Base-by-base conservation (phyloP, 1,284 basidiomycete species). In the Cutaneotrichosporon cyanovorans region DNA sequence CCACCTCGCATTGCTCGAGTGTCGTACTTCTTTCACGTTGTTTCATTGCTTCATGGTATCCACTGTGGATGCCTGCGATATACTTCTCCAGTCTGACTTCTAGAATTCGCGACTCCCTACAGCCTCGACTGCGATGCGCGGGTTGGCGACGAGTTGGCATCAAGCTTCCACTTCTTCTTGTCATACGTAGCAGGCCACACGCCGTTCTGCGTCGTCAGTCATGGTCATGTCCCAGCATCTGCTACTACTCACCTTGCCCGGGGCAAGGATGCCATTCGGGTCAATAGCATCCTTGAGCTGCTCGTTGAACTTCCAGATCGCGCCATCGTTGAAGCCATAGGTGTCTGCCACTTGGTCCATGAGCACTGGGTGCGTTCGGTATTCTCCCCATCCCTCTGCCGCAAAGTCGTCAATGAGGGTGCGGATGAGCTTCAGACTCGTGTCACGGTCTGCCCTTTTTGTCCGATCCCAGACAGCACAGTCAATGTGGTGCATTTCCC, bases 201-300 rank as follows among this genome's bases (percentile, higher is more conserved):
- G 10, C 46, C 46, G n/a, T 48, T 48, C 25, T 28, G 12, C n/a
- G 7, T 28, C 8, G 7, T 12, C n/a, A 16, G n/a, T 30, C 25
- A 14, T 2, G 2, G 11, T 22, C 40, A 2, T 19, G n/a, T 19
- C 12, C 25, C 12, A 28, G 12, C n/a, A n/a, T n/a, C n/a, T n/a
- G n/a, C n/a, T n/a, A n/a, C n/a, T n/a, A 28, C 25, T 28, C 25
- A 28, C 25, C 42, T 48, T 48, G 15, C 63, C 63, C 1, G 63
- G 63, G 16, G 53, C 43, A 4, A 63, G 46, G 36, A 65, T 61
- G 6, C 63, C 62, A 34, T 61, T 59, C 5, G 62, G 63, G 41
- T 64, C 63, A 8, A 65, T 46, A 0, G 62, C 37, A 42, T 65
- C 60, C 58, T 62, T 65, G 50, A 65, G 45, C 30, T 42, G 47